Evolutionary conservation across 2,329 filamentous ascomycete species (phyloP).

Genomic region (Sclerotinia borealis): DNA sequence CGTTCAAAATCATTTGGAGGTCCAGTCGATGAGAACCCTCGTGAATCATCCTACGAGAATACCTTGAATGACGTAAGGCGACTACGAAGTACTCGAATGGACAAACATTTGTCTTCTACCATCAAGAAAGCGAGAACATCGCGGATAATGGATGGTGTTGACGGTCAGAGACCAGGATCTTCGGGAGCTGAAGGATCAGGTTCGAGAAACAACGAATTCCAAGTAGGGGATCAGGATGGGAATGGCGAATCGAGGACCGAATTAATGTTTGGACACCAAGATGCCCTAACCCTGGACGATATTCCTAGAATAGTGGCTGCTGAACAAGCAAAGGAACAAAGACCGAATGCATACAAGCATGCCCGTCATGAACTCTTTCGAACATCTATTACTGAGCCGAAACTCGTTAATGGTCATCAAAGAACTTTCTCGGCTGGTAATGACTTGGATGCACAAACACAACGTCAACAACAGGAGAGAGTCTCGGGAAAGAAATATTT

Average conservation of each 20-base stretch:
- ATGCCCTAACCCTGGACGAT: slow-evolving; percentile 89
- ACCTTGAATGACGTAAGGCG: slow-evolving; percentile 93
- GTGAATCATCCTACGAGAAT: slow-evolving; percentile 80
- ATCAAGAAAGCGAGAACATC: slow-evolving; percentile 87
- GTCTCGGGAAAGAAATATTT: slow-evolving; percentile 70
- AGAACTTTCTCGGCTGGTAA: slow-evolving; percentile 56
- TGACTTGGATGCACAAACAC: slow-evolving; percentile 41
- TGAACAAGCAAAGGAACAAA: slow-evolving; percentile 87
- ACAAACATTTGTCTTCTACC: slow-evolving; percentile 89
- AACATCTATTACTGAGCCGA: slow-evolving; percentile 52
- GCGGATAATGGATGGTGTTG: slow-evolving; percentile 83
- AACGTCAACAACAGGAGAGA: slow-evolving; percentile 45
- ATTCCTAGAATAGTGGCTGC: slow-evolving; percentile 94
- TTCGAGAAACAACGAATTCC: slow-evolving; percentile 53
- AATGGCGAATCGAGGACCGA: slow-evolving; percentile 67
- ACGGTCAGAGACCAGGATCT: slow-evolving; percentile 66
- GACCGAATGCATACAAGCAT: slow-evolving; percentile 72
- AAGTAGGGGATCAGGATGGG: slow-evolving; percentile 70
- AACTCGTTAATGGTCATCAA: slow-evolving; percentile 63
- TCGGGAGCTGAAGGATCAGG: slow-evolving; percentile 56
- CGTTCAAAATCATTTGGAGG: slow-evolving; percentile 70
- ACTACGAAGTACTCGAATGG: slow-evolving; percentile 84
- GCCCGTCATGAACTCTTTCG: slow-evolving; percentile 63
- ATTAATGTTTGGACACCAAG: slow-evolving; percentile 81
- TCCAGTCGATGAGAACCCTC: slow-evolving; percentile 51